Base-by-base conservation (phyloP, 306 rosid genomes). In the Medicago ruthenica region DNA sequence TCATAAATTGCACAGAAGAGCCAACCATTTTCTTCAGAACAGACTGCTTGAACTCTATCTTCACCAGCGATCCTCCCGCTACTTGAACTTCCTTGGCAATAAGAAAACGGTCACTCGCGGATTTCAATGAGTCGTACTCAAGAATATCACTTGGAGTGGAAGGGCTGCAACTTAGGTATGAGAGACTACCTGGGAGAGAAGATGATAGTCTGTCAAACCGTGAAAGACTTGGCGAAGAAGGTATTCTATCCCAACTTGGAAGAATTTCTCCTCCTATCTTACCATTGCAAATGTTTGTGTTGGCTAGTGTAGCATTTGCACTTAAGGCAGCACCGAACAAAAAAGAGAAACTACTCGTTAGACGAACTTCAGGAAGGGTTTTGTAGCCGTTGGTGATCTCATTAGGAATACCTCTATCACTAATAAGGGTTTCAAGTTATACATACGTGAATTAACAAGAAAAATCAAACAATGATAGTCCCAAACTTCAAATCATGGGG, bases 61-160 rank as follows among this genome's bases (percentile, higher is more conserved):
- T 96, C 99, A 65, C 99, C 99, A 18, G 99, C 99, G 99, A 97
- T 79, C 99, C 99, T 84, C 99, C 99, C 4, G 97, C 99, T 50
- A 96, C 97, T 86, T 96, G 99, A 73, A 96, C 81, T 85, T 96
- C 99, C 74, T 70, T 64, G 20, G 84, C 86, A 86, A 71, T 90
- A 75, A 96, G 97, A 78, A 90, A 96, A 70, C 95, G 86, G 72
- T 88, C 90, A 60, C 87, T 88, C 73, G 21, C 57, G 53, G 90
- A 81, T 76, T 88, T 91, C 40, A 83, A 53, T 27, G 94, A 85
- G 85, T 92, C 97, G 53, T 83, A 84, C 71, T 91, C 98, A 21
- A 81, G 86, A 16, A 77, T 45, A 47, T 85, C 90, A 66, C 89
- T 88, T 18, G 88, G 76, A 59, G 91, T 82, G 42, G 93, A 84